Evolutionary conservation across 2,329 filamentous ascomycete species (phyloP).

Genomic region (Aschersonia sp.): DNA sequence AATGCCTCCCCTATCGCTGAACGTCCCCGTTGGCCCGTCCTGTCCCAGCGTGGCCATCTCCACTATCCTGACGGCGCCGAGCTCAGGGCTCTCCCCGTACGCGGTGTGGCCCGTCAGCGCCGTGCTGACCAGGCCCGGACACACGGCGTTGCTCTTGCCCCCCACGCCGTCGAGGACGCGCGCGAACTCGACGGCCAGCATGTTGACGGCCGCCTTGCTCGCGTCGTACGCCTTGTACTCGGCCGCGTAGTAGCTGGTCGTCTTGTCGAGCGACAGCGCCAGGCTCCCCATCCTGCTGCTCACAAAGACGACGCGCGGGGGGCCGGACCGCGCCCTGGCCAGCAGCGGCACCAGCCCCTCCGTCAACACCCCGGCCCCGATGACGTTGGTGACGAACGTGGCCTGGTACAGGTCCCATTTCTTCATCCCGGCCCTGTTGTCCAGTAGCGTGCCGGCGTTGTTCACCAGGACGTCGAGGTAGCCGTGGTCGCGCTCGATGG

Average conservation of each 20-base stretch:
- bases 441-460: conserved; percentile 18
- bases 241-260: conserved; percentile 10
- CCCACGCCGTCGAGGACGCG: conserved; percentile 13
- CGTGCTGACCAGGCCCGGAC: conserved; percentile 21
- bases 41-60: conserved; percentile 14
- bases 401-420: conserved; percentile 20
- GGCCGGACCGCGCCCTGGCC: conserved; percentile 7
- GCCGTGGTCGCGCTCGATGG: conserved; percentile 10
- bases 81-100: conserved; percentile 8
- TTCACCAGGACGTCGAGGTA: conserved; percentile 20
- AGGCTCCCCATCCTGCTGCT: conserved; percentile 20
- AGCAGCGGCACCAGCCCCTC: conserved; percentile 15
- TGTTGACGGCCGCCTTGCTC: conserved; percentile 28
- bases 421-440: conserved; percentile 6
- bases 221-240: conserved; percentile 20
- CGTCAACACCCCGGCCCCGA: conserved; percentile 15
- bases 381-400: conserved; percentile 23
- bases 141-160: conserved; percentile 20
- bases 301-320: conserved; percentile 24
- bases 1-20: conserved; percentile 10
- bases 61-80: conserved; percentile 14
- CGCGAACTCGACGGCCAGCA: conserved; percentile 20
- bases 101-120: conserved; percentile 10
- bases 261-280: conserved; percentile 11
- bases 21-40: conserved; percentile 15